These are phyloP conservation scores for Clarireedia sp. DNA, from an alignment of 2,329 filamentous ascomycete genomes.

Conservation along the genomic window DNA sequence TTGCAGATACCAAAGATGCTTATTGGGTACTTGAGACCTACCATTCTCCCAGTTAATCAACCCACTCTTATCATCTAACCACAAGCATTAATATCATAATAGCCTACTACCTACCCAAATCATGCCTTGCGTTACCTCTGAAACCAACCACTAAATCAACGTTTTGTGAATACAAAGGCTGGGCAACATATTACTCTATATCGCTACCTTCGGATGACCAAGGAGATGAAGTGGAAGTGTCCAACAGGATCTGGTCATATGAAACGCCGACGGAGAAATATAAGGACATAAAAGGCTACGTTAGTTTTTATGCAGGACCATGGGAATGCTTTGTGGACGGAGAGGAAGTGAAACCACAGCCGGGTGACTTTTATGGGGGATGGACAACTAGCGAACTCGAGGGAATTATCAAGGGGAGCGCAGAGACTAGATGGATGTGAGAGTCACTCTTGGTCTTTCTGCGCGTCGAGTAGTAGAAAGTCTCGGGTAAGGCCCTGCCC, in stretches of 20 bases:
- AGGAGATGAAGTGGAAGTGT: conserved; percentile 30
- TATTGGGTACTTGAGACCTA: conserved; percentile 57
- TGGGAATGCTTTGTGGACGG: conserved; percentile 57
- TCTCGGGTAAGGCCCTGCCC: no score
- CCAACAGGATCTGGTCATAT: conserved; percentile 52
- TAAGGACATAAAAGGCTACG: conserved; percentile 43
- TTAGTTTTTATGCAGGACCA: conserved; percentile 53
- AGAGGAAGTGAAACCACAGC: conserved; percentile 50
- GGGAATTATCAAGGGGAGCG: conserved; percentile 40
- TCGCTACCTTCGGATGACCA: conserved; percentile 28
- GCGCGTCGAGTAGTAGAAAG: no score
- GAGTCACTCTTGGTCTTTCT: no score
- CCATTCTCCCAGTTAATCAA: conserved; percentile 46
- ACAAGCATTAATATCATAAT: conserved; percentile 7
- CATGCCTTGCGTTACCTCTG: conserved; percentile 40
- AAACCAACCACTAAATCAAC: conserved; percentile 36
- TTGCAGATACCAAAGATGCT: conserved; percentile 50
- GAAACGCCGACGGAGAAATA: conserved; percentile 45
- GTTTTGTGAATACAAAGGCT: conserved; percentile 55
- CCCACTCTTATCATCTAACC: not conserved
- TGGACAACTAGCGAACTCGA: conserved; percentile 56
- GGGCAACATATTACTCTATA: conserved; percentile 49
- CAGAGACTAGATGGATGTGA: conserved; percentile 22
- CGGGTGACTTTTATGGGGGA: conserved; percentile 56
- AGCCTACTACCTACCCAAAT: conserved; percentile 54